Evolutionary conservation across 352 stramenopile genomes (phyloP), one percentile per base, ranked within the genome.

Genomic region (Elongisporangium anandrum): DNA sequence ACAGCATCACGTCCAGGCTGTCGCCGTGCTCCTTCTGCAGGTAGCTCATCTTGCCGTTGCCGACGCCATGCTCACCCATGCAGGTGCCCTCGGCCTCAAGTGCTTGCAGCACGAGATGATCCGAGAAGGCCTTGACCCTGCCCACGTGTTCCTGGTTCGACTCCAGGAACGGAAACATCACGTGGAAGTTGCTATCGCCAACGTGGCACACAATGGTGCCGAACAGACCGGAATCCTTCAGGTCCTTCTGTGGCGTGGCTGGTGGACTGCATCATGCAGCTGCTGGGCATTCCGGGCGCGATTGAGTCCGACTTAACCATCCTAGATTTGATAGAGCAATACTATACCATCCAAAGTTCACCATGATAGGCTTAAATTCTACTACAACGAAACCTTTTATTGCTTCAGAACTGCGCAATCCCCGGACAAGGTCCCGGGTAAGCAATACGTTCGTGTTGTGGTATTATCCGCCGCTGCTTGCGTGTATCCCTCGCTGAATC

Each of bases 131-230:
- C 54, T 90, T 81, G 45, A 98, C 81, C 61, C 90, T 89, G 19
- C 74, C 59, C 68, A 97, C 85, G 52, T 98, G 83, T 55, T 87
- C 72, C 6, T 82, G 69, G 59, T 99, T 76, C 57, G 96, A 77
- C 45, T 72, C 74, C 59, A 92, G 77, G 63, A 96, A 89, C 20
- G 97, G 92, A 50, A 99, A 72, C 70, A 99, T 98, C 50, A 95
- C 95, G 76, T 99, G 97, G 71, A 99, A 99, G 77, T 99, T 99
- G 48, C 96, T 97, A 66, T 99, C 97, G 20, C 97, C 87, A 3
- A 96, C 83, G 62, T 96, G 88, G 62, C 85, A 83, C 61, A 99
- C 95, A 55, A 97, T 97, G 24, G 89, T 93, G 39, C 93, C 94
- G 50, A 98, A 88, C 12, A 99, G 69, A 8, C 76, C 79, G 9